Base-by-base conservation (phyloP, 148 eudicot species). In the Vaccinium macrocarpon region DNA sequence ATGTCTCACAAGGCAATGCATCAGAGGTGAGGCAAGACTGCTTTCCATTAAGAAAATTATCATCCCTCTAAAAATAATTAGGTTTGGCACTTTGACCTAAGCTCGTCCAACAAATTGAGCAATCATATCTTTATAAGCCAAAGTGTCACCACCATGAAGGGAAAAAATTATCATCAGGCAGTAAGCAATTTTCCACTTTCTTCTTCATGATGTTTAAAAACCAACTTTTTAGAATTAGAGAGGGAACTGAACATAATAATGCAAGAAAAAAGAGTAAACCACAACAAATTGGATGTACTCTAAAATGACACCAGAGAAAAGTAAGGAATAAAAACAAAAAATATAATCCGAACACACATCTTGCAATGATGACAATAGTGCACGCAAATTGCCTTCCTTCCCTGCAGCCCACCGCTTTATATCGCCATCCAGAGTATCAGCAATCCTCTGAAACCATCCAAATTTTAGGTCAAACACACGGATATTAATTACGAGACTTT, bases 321-420 rank as follows among this genome's bases (percentile, higher is more conserved):
- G 68, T 2, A 51, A 14, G 46, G 64, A 12, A 70, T 29, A 42
- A 76, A 85, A 16, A 83, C n/a, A 19, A 48, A 71, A 84, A 3
- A 57, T 57, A 74, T 14, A 53, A 29, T 61, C 71, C 19, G 38
- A 81, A 84, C 82, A 10, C 78, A 94, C 98, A 93, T 89, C 84
- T 82, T 94, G 92, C 90, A 96, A 84, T 51, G 96, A 91, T 52
- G 98, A 96, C 79, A 96, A 76, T 29, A 96, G 84, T 42, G 98
- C 96, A 48, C 94, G 93, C 85, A 96, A 88, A 86, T 96, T 96
- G 51, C 98, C 98, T 89, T 93, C 98, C 89, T 96, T 96, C 70
- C 98, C 95, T 53, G 95, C 92, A 75, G 98, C 94, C 98, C 98
- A 96, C 15, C 88, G 90, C 88, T 91, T 96, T 90, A 96, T 94